Base-by-base conservation (phyloP, 2,329 filamentous ascomycete genomes). In the Bertia moriformis region DNA sequence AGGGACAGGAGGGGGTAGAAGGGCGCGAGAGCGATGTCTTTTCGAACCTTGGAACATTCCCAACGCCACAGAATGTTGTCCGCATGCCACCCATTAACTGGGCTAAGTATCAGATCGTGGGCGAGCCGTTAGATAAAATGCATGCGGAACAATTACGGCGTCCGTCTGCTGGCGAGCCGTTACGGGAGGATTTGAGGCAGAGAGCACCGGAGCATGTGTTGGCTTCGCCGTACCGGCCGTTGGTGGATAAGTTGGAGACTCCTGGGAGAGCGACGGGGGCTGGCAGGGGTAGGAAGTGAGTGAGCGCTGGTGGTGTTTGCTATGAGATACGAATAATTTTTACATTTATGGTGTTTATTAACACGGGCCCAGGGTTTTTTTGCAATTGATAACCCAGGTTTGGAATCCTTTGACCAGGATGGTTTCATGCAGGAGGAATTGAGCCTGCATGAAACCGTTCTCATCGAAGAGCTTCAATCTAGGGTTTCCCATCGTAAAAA, bases 1-100 rank as follows among this genome's bases (percentile, higher is more conserved):
- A 35, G 10, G 17, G 7, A 27, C 7, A 27, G 7, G n/a, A 27
- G n/a, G n/a, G n/a, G n/a, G n/a, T n/a, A n/a, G n/a, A n/a, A n/a
- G n/a, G n/a, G n/a, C n/a, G n/a, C n/a, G n/a, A n/a, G n/a, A 35
- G 17, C 12, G 32, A 35, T 7, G 32, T 7, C 32, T 12, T 17
- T 13, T 13, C 32, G 7, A 7, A 10, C 10, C 7, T 35, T 7
- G 32, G 32, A 10, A 7, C 10, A 7, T 14, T 35, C 10, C 32
- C 32, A 35, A 7, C 10, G 32, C 32, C 32, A 7, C 32, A 35
- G 15, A 35, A 35, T 18, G 15, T 35, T 13, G 32, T 35, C 32
- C 32, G 32, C 12, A 35, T 35, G 32, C 32, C 32, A 12, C 32
- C 32, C 7, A 35, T 35, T 15, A 35, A 35, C 32, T 35, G 32